These are phyloP conservation scores for Ballota nigra DNA, from an alignment of 257 asterid species.

Conservation along the genomic window DNA sequence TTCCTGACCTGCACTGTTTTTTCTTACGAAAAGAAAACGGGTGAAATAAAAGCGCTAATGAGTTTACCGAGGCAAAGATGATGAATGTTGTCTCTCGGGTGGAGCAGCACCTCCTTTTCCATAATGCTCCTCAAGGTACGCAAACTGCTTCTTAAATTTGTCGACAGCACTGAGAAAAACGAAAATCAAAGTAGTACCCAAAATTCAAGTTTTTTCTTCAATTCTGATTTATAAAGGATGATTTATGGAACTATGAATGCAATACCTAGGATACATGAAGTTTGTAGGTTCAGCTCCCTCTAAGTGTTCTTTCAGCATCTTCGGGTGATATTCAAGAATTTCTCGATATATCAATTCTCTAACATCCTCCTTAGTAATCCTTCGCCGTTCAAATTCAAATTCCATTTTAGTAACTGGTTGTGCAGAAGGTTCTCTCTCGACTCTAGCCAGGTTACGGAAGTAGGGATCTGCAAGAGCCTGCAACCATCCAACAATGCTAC, in stretches of 20 bases:
- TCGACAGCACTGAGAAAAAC: conserved; percentile 72
- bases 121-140: conserved; percentile 84
- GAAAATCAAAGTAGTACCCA: not conserved
- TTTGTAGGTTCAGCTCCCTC: conserved; percentile 88
- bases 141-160: conserved; percentile 91
- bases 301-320: conserved; percentile 81
- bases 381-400: conserved; percentile 92
- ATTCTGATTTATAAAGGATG: not conserved
- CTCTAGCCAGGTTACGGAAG: conserved; percentile 91
- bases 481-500: conserved; percentile 23
- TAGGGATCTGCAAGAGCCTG: conserved; percentile 99
- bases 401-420: conserved; percentile 96
- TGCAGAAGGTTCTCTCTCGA: conserved; percentile 94
- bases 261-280: conserved; percentile 94
- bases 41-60: not conserved
- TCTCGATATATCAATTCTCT: conserved; percentile 84
- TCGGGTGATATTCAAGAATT: conserved; percentile 91
- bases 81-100: conserved; percentile 91
- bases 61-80: conserved; percentile 82
- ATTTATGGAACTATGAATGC: not conserved
- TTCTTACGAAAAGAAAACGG: not conserved
- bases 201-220: not conserved
- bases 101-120: conserved; percentile 80
- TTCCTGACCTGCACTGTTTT: not conserved
- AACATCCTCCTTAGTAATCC: conserved; percentile 89